phyloP scores from a whole-genome alignment of 768 basidiomycete genomes.

The Porpolomopsis calyptriformis region DNA sequence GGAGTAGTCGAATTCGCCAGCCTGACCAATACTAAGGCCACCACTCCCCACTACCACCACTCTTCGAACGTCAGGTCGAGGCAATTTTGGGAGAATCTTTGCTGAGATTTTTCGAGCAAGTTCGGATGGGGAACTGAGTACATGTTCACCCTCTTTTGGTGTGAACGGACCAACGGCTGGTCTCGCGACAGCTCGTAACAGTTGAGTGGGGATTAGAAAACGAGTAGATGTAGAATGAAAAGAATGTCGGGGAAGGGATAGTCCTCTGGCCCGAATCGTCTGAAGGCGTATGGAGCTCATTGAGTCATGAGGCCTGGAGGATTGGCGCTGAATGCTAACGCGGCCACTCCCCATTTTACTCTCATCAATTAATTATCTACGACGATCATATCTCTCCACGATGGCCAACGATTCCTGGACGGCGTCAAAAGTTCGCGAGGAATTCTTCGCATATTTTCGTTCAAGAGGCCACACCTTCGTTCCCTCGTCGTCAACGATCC shows the following conservation, averaged over 20 bases:
- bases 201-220: conserved; percentile 35
- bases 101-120: conserved; percentile 89
- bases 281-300: not conserved
- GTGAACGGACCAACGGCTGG: conserved; percentile 65
- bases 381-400: conserved; percentile 13
- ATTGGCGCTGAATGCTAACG: not conserved
- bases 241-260: not conserved
- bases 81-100: conserved; percentile 84
- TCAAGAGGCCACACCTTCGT: conserved; percentile 77
- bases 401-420: conserved; percentile 58
- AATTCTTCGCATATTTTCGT: conserved; percentile 86
- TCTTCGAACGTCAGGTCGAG: conserved; percentile 84
- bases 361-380: not conserved
- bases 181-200: conserved; percentile 56
- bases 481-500: conserved; percentile 85
- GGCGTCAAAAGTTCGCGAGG: conserved; percentile 70
- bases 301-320: no score
- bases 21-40: conserved; percentile 94
- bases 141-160: conserved; percentile 59
- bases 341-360: not conserved
- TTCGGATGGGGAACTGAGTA: conserved; percentile 89
- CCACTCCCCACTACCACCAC: conserved; percentile 95
- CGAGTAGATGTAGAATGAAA: conserved; percentile 9
- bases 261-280: not conserved
- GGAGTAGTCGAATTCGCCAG: conserved; percentile 99